Conservation (phyloP, 2,329 filamentous ascomycete genomes). For the Hirsutella thompsonii region DNA sequence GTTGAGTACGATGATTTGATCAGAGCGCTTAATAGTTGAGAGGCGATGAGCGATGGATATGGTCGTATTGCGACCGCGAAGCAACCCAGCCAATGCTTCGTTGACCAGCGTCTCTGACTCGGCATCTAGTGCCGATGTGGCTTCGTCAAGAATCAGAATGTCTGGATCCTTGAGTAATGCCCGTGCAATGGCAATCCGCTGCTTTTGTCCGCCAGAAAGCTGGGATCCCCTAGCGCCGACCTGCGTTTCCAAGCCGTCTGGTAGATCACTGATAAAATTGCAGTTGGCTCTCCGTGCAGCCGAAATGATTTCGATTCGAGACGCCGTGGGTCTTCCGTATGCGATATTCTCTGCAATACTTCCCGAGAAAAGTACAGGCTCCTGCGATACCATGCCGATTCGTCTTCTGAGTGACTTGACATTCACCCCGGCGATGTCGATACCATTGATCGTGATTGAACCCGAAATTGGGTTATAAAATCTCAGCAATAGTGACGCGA, state of each 20-base stretch:
- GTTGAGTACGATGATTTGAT: constrained; percentile 85
- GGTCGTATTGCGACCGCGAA: constrained; percentile 83
- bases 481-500: constrained; percentile 77
- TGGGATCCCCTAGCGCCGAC: constrained; percentile 89
- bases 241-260: constrained; percentile 86
- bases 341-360: constrained; percentile 82
- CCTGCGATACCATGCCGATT: constrained; percentile 91
- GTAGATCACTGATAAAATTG: constrained; percentile 91
- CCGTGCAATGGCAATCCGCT: constrained; percentile 91
- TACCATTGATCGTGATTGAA: constrained; percentile 68
- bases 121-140: constrained; percentile 88
- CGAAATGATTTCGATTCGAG: constrained; percentile 65
- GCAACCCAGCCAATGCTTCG: constrained; percentile 66
- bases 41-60: constrained; percentile 95
- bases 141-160: constrained; percentile 92
- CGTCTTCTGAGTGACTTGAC: constrained; percentile 83
- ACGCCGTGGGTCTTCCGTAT: constrained; percentile 74
- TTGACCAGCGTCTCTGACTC: constrained; percentile 97
- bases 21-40: constrained; percentile 91
- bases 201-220: constrained; percentile 91
- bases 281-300: constrained; percentile 91
- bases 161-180: constrained; percentile 92
- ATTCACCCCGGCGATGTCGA: constrained; percentile 77
- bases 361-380: constrained; percentile 83
- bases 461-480: constrained; percentile 81